These are phyloP conservation scores for Phialophora verrucosa DNA, from an alignment of 2,329 filamentous ascomycete species.

Conservation along the genomic window DNA sequence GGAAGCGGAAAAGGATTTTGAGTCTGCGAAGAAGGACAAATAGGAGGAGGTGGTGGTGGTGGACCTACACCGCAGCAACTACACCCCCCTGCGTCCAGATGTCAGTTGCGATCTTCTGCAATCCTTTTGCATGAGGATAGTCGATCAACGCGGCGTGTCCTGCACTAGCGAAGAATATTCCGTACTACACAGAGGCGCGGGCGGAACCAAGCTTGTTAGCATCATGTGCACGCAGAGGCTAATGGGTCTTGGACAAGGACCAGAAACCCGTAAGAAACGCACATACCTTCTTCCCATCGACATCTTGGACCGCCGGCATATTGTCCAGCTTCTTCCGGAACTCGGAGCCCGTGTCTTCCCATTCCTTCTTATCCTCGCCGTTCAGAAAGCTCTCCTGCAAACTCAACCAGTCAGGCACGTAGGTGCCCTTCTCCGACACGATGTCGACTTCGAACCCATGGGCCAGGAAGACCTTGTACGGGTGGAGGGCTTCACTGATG, in stretches of 20 bases:
- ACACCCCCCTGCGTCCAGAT: conserved; percentile 52
- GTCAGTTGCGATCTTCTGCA: conserved; percentile 51
- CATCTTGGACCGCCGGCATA: conserved; percentile 47
- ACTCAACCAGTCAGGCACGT: conserved; percentile 48
- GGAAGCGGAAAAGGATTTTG: background rate
- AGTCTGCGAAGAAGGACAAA: background rate
- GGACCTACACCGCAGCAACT: conserved; percentile 47
- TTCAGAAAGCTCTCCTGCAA: conserved; percentile 51
- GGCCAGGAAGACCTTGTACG: conserved; percentile 53
- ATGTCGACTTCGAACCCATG: conserved; percentile 48
- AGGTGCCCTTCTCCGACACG: conserved; percentile 49
- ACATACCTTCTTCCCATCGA: conserved; percentile 41
- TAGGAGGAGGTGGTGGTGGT: background rate
- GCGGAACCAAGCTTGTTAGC: background rate
- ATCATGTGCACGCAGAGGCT: background rate
- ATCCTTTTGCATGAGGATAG: conserved; percentile 50
- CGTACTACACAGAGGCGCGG: conserved; percentile 36
- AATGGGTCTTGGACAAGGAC: background rate
- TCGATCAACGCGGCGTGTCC: conserved; percentile 56
- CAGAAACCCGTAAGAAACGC: background rate
- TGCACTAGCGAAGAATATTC: conserved; percentile 52
- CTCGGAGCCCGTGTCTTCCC: conserved; percentile 50
- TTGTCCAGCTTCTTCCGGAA: conserved; percentile 56
- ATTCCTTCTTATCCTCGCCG: conserved; percentile 48
- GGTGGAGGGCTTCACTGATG: conserved; percentile 57